These are phyloP conservation scores for Cercospora beticola DNA, from an alignment of 2,329 filamentous ascomycete genomes.

Conservation along the genomic window DNA sequence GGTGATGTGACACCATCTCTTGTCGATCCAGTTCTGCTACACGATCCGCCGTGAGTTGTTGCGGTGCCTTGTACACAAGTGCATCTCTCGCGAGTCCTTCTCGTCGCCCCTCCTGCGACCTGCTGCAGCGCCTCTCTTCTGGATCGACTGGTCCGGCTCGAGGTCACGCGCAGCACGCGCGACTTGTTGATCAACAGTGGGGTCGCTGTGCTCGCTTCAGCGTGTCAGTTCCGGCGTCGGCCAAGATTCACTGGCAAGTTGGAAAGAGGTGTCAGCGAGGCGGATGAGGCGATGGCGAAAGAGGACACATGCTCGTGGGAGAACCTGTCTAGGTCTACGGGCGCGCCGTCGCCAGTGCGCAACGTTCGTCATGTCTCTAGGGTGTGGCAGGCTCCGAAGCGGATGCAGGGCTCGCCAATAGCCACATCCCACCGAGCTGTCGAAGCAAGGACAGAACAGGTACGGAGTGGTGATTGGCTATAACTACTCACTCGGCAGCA, in stretches of 20 bases:
- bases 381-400: slow-evolving; percentile 13
- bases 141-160: background rate
- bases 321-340: background rate
- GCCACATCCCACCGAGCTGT: slow-evolving; percentile 8
- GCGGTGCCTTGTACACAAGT: background rate
- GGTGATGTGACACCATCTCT: slow-evolving; percentile 31
- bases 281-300: background rate
- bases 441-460: slow-evolving; percentile 5
- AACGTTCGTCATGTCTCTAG: slow-evolving; percentile 13
- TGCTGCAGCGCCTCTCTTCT: background rate
- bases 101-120: background rate
- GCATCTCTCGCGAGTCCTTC: background rate
- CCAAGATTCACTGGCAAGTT: background rate
- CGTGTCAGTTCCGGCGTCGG: background rate
- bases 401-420: slow-evolving; percentile 16
- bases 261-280: background rate
- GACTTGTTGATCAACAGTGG: slow-evolving; percentile 3
- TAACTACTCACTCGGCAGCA: background rate
- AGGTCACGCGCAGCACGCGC: slow-evolving; percentile 3
- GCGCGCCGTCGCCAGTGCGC: slow-evolving; percentile 7
- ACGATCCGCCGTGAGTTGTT: background rate
- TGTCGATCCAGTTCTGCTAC: background rate
- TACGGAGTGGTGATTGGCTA: slow-evolving; percentile 12
- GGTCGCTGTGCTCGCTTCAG: background rate
- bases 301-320: background rate